Base-by-base conservation (phyloP, 2,329 filamentous ascomycete genomes). In the Alternaria postmessia region DNA sequence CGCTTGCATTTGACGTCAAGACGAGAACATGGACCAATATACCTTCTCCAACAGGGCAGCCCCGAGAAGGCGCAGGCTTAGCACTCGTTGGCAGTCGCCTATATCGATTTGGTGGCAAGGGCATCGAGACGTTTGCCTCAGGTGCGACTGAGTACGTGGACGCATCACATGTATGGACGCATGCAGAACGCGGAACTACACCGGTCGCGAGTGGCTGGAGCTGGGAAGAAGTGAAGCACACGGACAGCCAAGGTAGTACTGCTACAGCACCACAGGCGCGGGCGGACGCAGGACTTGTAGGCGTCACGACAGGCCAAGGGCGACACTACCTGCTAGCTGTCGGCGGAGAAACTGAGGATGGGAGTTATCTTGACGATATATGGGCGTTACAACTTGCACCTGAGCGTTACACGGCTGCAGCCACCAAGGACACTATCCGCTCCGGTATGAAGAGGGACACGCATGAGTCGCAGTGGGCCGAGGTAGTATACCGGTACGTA, bases 341-440 rank as follows among this genome's bases (percentile, higher is more conserved):
- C 55, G 82, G 85, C 14, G 85, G 85, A 7, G 76, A 79, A 18
- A 62, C 63, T 12, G 70, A 73, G 28, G 63, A 62, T 22, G 60
- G 62, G n/a, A 69, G 65, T 8, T 70, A 68, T 24, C 59, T 78
- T 9, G 75, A 71, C 43, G 85, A 86, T 60, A 78, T 86, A 4
- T 87, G 84, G 84, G 79, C 83, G 1, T 79, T 86, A 57, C 85
- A 87, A 67, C 74, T 87, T 4, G 80, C 82, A 3, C 78, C 84
- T 0, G 80, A 82, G 30, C 77, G 77, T 2, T 76, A 80, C 34
- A 83, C 78, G 12, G 80, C 81, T 0, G 84, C 85, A 7, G 79
- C 79, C 12, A 74, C 81, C 28, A 87, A 87, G 70, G 85, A 87
- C 63, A 75, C 76, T 9, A 81, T 85, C 28, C 77, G 83, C 4